phyloP scores from a whole-genome alignment of 164 flowering plant genomes.

The Vitis riparia region DNA sequence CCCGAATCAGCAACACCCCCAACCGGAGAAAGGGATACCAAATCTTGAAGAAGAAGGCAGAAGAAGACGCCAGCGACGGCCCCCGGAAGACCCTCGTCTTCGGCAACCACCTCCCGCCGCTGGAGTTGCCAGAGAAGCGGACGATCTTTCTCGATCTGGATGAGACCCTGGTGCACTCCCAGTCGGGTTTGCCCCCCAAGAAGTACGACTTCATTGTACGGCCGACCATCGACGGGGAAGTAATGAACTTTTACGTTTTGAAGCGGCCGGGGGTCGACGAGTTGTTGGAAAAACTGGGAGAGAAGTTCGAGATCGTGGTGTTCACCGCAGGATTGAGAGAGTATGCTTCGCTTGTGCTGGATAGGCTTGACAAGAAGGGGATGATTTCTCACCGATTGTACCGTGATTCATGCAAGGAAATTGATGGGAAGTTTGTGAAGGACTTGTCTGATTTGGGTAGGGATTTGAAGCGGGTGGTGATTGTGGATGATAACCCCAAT shows the following conservation, averaged over 20 bases:
- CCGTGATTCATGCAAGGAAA: conserved; percentile 68
- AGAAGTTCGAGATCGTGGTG: conserved; percentile 63
- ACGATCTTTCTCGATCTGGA: conserved; percentile 85
- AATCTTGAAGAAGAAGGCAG: conserved; percentile 23
- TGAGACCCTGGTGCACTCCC: conserved; percentile 79
- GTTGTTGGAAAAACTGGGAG: conserved; percentile 42
- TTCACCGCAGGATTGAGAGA: conserved; percentile 84
- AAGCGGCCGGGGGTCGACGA: conserved; percentile 82
- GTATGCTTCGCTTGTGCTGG: conserved; percentile 77
- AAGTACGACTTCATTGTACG: conserved; percentile 71
- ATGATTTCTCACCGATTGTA: conserved; percentile 67
- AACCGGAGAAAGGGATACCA: conserved; percentile 39
- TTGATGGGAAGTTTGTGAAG: conserved; percentile 72
- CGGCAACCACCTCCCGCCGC: conserved; percentile 42
- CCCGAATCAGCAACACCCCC: conserved; percentile 44
- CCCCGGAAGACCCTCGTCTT: conserved; percentile 13
- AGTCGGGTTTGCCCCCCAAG: conserved; percentile 51
- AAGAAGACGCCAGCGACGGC: neutral
- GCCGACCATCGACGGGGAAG: conserved; percentile 60
- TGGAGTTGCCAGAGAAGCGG: conserved; percentile 21
- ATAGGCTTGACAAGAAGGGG: conserved; percentile 48
- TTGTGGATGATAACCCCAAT: conserved; percentile 84
- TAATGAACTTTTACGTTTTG: conserved; percentile 56
- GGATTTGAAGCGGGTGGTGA: conserved; percentile 60
- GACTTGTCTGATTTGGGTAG: conserved; percentile 73